phyloP scores from a whole-genome alignment of 805 yeast genomes.

The Yamadazyma kitorensis region DNA sequence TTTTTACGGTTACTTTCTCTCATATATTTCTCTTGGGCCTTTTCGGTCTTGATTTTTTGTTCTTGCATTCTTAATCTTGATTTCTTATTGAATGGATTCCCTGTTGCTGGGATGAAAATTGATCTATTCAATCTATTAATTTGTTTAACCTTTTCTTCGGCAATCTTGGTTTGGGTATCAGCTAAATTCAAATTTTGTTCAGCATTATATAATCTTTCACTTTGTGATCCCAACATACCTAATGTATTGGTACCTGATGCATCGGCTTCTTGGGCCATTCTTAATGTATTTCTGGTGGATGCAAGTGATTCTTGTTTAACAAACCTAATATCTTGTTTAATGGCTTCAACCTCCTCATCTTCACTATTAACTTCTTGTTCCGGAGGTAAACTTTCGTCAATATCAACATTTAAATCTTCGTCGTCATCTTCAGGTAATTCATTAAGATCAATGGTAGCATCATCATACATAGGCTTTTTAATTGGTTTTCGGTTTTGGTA shows the following conservation, averaged over 20 bases:
- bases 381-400: constrained; percentile 34
- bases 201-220: constrained; percentile 76
- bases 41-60: constrained; percentile 58
- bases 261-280: constrained; percentile 48
- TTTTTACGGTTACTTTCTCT: constrained; percentile 59
- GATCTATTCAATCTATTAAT: constrained; percentile 76
- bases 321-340: constrained; percentile 78
- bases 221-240: constrained; percentile 92
- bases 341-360: constrained; percentile 85
- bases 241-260: constrained; percentile 62
- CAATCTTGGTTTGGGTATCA: constrained; percentile 76
- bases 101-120: constrained; percentile 69
- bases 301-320: constrained; percentile 85
- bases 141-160: constrained; percentile 79
- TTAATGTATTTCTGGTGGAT: constrained; percentile 77
- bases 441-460: constrained; percentile 31
- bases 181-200: constrained; percentile 77
- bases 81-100: constrained; percentile 86
- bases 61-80: constrained; percentile 73
- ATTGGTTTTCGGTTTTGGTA: constrained; percentile 20
- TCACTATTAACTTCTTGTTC: constrained; percentile 50
- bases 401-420: constrained; percentile 38
- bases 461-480: constrained; percentile 17
- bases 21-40: constrained; percentile 58
- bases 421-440: constrained; percentile 29